Evolutionary conservation across 257 asterid species (phyloP).

Genomic region (Cruciata laevipes): DNA sequence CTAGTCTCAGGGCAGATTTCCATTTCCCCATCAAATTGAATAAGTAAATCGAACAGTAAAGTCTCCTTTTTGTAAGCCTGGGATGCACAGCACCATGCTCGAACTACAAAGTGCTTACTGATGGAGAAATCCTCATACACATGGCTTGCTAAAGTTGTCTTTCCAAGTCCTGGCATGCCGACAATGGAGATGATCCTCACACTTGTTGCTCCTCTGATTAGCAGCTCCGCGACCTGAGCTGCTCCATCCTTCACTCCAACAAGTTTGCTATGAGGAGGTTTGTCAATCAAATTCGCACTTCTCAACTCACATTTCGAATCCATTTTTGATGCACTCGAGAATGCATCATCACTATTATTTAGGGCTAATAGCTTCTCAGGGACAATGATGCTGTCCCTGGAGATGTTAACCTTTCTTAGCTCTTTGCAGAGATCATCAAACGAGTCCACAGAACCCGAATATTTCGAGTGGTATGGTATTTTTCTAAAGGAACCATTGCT

Average conservation of each 20-base stretch:
- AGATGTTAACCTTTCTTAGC: too few species aligned
- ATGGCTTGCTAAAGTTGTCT: conserved; percentile 21
- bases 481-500: too few species aligned
- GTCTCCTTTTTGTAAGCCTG: conserved; percentile 12
- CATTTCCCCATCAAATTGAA: neutral
- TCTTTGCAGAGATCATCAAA: too few species aligned
- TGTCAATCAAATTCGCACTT: neutral
- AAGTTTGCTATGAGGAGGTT: neutral
- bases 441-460: too few species aligned
- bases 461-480: too few species aligned
- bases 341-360: too few species aligned
- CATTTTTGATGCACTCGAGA: too few species aligned
- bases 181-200: conserved; percentile 14
- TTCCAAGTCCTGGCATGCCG: too few species aligned
- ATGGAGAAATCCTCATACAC: conserved; percentile 15
- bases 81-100: conserved; percentile 23
- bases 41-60: neutral
- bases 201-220: neutral
- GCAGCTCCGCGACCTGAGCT: neutral
- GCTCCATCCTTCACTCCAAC: conserved; percentile 19
- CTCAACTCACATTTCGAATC: too few species aligned
- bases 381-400: too few species aligned
- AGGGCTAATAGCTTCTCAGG: too few species aligned
- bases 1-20: neutral
- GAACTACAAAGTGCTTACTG: conserved; percentile 13